These are phyloP conservation scores for Neofusicoccum cordaticola DNA, from an alignment of 2,329 filamentous ascomycete species.

Conservation along the genomic window DNA sequence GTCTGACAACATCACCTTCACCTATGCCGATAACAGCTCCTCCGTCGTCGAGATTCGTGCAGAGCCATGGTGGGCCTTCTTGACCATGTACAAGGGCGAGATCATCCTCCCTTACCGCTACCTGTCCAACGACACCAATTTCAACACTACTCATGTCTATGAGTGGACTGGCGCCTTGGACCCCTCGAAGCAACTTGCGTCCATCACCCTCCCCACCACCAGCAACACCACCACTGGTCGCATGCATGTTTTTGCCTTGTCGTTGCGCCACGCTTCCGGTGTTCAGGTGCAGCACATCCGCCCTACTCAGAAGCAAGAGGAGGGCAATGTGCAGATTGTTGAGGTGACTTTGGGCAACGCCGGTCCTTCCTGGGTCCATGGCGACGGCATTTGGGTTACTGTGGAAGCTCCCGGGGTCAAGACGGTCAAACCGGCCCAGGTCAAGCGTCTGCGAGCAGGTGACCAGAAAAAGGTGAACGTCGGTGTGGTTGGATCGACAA, in stretches of 20 bases:
- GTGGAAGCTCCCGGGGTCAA: slow-evolving; percentile 30
- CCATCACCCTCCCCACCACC: slow-evolving; percentile 43
- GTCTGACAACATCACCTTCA: slow-evolving; percentile 42
- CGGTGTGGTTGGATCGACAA: slow-evolving; percentile 31
- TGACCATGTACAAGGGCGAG: slow-evolving; percentile 48
- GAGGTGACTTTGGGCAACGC: slow-evolving; percentile 29
- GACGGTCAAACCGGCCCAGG: slow-evolving; percentile 33
- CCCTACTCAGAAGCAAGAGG: slow-evolving; percentile 42
- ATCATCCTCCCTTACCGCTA: slow-evolving; percentile 37
- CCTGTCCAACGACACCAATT: slow-evolving; percentile 41
- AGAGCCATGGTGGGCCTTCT: slow-evolving; percentile 44
- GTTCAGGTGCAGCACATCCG: slow-evolving; percentile 38
- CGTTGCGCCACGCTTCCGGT: slow-evolving; percentile 30
- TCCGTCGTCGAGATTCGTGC: slow-evolving; percentile 44
- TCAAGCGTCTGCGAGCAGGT: slow-evolving; percentile 41
- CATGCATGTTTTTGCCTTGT: slow-evolving; percentile 41
- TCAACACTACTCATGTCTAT: slow-evolving; percentile 46
- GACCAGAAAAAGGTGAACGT: slow-evolving; percentile 40
- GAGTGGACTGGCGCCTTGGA: slow-evolving; percentile 43
- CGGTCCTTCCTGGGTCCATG: slow-evolving; percentile 20
- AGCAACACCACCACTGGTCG: slow-evolving; percentile 36
- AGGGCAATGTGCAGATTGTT: slow-evolving; percentile 34
- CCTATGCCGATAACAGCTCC: slow-evolving; percentile 42
- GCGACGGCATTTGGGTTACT: slow-evolving; percentile 16
- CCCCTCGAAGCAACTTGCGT: slow-evolving; percentile 37